Base-by-base conservation (phyloP, 2,329 filamentous ascomycete species). In the Pseudogymnoascus sp. region DNA sequence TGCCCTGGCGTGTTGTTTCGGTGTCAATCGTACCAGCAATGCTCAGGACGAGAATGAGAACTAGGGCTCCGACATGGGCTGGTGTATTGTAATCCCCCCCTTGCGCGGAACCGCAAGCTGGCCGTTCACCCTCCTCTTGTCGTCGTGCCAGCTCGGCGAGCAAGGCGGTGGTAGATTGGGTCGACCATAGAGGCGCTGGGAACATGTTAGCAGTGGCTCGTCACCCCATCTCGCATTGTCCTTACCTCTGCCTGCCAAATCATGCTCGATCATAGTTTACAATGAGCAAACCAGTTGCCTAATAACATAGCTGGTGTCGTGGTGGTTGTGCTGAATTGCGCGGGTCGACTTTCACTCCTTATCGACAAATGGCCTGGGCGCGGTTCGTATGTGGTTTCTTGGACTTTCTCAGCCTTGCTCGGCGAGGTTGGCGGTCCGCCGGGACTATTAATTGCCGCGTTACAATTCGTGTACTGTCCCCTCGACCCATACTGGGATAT, bases 51-150 rank as follows among this genome's bases (percentile, higher is more conserved):
- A 86, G 76, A 65, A 86, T 84, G 60, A 85, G 74, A 62, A 84
- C 72, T 65, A 86, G 73, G n/a, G 83, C 83, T 68, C 80, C 77
- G 63, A 86, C 81, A 72, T 86, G 83, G 40, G 82, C 72, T 3
- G 78, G 74, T 21, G 81, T 81, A 70, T 85, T 83, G 70, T 86
- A 86, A 64, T 72, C 70, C 19, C 78, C 80, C 62, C 73, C 75
- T 23, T 74, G 72, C 46, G 77, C 77, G n/a, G 80, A 82, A 26
- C 82, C 82, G 71, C 83, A 85, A 46, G 73, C 68, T n/a, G 83
- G 82, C 64, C 77, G 76, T 29, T 71, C 53, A 15, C 53, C 73
- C n/a, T 70, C 70, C 61, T 77, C 73, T 69, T 81, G 77, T 71
- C 82, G 74, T 68, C 80, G 75, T 62, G 72, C 72, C 35, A 84